Evolutionary conservation across 1,284 basidiomycete genomes (phyloP).

Genomic region (Ustilago nuda): DNA sequence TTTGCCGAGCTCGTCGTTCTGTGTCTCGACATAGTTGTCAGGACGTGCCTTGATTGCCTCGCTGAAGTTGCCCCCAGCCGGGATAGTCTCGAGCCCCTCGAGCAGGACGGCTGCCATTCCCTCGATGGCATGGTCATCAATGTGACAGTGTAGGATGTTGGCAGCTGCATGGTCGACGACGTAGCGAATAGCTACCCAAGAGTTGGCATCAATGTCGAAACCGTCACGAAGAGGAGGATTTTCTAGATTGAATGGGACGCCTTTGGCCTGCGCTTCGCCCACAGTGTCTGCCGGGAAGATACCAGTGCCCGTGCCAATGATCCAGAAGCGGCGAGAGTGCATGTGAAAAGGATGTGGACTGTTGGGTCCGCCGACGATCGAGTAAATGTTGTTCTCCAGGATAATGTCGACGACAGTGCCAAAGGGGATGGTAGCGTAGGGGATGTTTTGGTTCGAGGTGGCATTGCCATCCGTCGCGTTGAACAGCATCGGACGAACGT

Average conservation of each 20-base stretch:
- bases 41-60: constrained; percentile 29
- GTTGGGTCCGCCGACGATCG: constrained; percentile 53
- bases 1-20: constrained; percentile 38
- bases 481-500: constrained; percentile 50
- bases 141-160: constrained; percentile 56
- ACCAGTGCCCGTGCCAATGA: constrained; percentile 43
- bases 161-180: constrained; percentile 46
- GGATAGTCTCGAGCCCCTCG: constrained; percentile 52
- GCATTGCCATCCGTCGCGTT: constrained; percentile 38
- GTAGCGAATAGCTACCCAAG: constrained; percentile 54
- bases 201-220: constrained; percentile 50
- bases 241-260: constrained; percentile 35
- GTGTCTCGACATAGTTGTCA: constrained; percentile 28
- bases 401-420: constrained; percentile 53
- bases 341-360: constrained; percentile 57
- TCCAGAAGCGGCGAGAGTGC: constrained; percentile 53
- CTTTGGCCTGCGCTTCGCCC: constrained; percentile 28
- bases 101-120: constrained; percentile 55
- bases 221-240: constrained; percentile 53
- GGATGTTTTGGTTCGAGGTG: constrained; percentile 35
- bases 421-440: constrained; percentile 37
- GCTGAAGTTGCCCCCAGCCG: constrained; percentile 44
- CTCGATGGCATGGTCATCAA: constrained; percentile 53
- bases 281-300: constrained; percentile 46
- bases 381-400: constrained; percentile 53